These are phyloP conservation scores for Alternaria metachromatica DNA, from an alignment of 2,329 filamentous ascomycete species.

Conservation along the genomic window DNA sequence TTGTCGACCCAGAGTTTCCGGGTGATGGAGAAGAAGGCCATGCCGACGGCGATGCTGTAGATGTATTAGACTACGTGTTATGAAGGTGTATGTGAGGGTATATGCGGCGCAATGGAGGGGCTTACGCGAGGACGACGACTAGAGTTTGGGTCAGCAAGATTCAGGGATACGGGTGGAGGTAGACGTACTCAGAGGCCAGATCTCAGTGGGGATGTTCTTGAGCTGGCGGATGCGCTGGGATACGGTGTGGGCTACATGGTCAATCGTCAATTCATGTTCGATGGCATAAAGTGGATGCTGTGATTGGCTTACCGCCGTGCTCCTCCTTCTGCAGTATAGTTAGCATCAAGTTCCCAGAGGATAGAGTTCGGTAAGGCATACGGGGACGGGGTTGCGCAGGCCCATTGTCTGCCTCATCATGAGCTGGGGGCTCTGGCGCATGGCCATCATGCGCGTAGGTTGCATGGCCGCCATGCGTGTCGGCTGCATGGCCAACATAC, in stretches of 20 bases:
- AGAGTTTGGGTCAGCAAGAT: constrained; percentile 22
- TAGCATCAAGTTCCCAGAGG: constrained; percentile 39
- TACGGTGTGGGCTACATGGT: constrained; percentile 82
- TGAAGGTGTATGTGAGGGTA: neutral
- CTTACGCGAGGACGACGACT: constrained; percentile 89
- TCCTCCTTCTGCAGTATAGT: constrained; percentile 64
- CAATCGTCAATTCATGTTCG: constrained; percentile 22
- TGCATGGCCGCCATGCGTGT: constrained; percentile 51
- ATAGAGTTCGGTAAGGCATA: constrained; percentile 56
- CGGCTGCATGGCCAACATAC: constrained; percentile 50
- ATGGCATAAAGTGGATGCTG: constrained; percentile 5
- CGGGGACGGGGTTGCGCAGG: constrained; percentile 69
- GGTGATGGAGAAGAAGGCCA: constrained; percentile 80
- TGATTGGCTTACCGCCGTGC: constrained; percentile 63
- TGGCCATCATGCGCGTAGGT: constrained; percentile 51
- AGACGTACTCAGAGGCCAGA: constrained; percentile 87
- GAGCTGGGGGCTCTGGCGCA: constrained; percentile 46
- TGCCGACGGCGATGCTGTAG: constrained; percentile 69
- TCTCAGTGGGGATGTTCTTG: constrained; percentile 89
- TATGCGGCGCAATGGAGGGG: constrained; percentile 2
- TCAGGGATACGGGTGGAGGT: too few species aligned
- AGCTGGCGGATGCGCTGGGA: constrained; percentile 92
- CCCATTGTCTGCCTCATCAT: constrained; percentile 56
- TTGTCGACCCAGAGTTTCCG: constrained; percentile 89
- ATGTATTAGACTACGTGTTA: constrained; percentile 31